These are phyloP conservation scores for Salix udensis DNA, from an alignment of 345 rosid species.

Conservation along the genomic window DNA sequence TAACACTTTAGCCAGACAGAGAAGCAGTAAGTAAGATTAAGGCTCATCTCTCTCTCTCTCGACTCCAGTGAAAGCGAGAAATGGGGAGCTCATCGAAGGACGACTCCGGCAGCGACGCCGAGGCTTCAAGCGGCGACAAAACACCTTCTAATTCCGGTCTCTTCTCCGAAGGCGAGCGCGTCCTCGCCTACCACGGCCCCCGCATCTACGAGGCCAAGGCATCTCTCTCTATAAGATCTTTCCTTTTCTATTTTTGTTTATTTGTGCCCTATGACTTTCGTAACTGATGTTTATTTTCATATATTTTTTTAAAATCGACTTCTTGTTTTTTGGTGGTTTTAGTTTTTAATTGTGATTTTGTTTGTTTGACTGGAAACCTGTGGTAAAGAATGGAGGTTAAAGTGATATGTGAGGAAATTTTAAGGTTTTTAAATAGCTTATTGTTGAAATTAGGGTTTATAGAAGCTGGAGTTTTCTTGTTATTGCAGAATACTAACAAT, in stretches of 20 bases:
- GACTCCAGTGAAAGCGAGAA: background rate
- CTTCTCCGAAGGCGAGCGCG: conserved; percentile 89
- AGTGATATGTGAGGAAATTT: background rate
- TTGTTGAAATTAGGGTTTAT: conserved; percentile 12
- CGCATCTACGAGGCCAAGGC: conserved; percentile 98
- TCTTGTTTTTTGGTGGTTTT: too few relatives aligned
- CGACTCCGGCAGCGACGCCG: conserved; percentile 73
- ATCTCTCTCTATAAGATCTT: conserved; percentile 14
- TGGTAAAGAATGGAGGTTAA: background rate
- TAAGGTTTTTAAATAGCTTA: background rate
- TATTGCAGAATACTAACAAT: too few relatives aligned
- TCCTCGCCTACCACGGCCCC: conserved; percentile 93
- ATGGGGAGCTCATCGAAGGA: conserved; percentile 89
- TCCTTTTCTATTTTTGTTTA: background rate
- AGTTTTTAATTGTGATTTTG: too few relatives aligned
- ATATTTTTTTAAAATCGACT: too few relatives aligned
- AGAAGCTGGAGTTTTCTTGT: background rate
- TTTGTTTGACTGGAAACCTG: background rate
- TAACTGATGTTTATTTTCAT: too few relatives aligned
- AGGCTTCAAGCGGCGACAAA: conserved; percentile 63
- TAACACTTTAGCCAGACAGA: background rate
- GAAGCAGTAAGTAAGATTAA: background rate
- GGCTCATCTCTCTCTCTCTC: background rate
- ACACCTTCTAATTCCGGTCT: conserved; percentile 52
- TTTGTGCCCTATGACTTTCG: background rate